Evolutionary conservation across 306 rosid species (phyloP).

Genomic region (Fragaria ananassa): DNA sequence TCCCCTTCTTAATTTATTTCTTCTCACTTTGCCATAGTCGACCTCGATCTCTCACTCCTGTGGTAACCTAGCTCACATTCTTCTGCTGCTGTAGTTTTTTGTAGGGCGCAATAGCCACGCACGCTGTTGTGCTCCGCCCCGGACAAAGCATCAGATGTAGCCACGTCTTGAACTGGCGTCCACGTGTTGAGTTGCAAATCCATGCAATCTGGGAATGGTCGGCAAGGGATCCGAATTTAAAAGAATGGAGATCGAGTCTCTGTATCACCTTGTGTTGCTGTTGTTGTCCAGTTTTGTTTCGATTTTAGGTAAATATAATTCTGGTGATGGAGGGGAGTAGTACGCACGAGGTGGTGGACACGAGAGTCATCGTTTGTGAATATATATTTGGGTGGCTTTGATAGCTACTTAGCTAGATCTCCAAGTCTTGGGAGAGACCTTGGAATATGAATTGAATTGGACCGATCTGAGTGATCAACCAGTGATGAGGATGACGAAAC

Average conservation of each 20-base stretch:
- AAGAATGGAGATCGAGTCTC: not conserved
- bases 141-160: conserved; percentile 23
- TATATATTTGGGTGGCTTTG: not conserved
- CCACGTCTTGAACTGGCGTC: conserved; percentile 19
- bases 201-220: not conserved
- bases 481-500: not conserved
- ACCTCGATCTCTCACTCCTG: not conserved
- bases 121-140: conserved; percentile 26
- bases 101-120: conserved; percentile 27
- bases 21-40: not conserved
- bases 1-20: too few relatives aligned
- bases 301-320: not conserved
- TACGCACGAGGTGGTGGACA: not conserved
- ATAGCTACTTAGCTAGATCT: not conserved
- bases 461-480: not conserved
- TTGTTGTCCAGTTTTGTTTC: not conserved
- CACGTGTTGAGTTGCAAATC: not conserved
- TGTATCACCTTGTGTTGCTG: not conserved
- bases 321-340: not conserved
- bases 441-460: not conserved
- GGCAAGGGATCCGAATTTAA: conserved; percentile 14
- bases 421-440: not conserved
- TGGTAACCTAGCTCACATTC: not conserved
- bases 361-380: not conserved
- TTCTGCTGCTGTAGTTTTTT: not conserved